Evolutionary conservation across 768 basidiomycete species (phyloP).

Genomic region (Lentinula aciculospora): DNA sequence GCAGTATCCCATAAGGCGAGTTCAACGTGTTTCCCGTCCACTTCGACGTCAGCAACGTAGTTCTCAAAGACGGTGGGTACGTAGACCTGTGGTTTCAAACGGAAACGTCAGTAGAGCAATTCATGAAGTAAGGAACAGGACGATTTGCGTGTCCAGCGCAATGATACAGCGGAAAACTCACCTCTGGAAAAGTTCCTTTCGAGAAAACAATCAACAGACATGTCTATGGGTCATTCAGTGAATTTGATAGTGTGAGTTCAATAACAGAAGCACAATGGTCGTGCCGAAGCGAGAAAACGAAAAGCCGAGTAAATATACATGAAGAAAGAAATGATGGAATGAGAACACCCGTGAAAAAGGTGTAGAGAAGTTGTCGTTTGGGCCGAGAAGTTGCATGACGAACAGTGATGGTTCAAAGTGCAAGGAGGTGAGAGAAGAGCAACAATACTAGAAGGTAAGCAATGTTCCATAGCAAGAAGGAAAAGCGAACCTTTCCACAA

Average conservation of each 20-base stretch:
- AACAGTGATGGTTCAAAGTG: background rate
- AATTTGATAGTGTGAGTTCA: background rate
- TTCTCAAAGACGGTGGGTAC: slow-evolving; percentile 99
- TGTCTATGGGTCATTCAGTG: slow-evolving; percentile 42
- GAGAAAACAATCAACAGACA: slow-evolving; percentile 95
- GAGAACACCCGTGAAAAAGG: background rate
- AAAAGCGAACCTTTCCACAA: slow-evolving; percentile 74
- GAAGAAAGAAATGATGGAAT: background rate
- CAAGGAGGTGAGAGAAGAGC: slow-evolving; percentile 13
- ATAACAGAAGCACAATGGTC: background rate
- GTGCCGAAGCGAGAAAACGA: background rate
- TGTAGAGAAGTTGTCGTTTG: background rate
- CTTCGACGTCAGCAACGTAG: slow-evolving; percentile 98
- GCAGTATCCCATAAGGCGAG: slow-evolving; percentile 99
- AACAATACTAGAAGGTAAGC: slow-evolving; percentile 4
- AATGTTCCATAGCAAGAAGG: slow-evolving; percentile 5
- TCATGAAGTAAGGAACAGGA: background rate
- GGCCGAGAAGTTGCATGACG: background rate
- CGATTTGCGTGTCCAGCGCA: background rate
- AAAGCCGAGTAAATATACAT: background rate
- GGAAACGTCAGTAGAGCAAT: background rate
- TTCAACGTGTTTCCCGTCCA: slow-evolving; percentile 98
- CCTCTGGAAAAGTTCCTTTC: slow-evolving; percentile 95
- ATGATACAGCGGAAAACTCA: slow-evolving; percentile 24
- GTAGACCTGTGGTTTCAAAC: slow-evolving; percentile 66